These are phyloP conservation scores for Trichoderma asperellum DNA, from an alignment of 2,329 filamentous ascomycete species.

Conservation along the genomic window DNA sequence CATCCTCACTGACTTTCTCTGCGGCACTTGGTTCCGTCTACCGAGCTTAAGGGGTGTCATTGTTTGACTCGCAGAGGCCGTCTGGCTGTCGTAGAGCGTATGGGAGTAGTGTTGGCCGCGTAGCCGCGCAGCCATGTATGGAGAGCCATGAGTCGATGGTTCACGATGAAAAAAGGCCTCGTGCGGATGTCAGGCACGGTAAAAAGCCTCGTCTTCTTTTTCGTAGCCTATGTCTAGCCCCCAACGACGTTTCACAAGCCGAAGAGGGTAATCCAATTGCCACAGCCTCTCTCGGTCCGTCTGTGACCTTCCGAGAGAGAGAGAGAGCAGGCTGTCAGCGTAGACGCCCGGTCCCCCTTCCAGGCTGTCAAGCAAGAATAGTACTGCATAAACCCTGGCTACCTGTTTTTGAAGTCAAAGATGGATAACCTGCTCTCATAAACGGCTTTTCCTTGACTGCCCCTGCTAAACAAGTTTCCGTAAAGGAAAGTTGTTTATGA, in stretches of 20 bases:
- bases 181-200: neutral
- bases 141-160: neutral
- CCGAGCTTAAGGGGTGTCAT: neutral
- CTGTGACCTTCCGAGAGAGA: neutral
- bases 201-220: neutral
- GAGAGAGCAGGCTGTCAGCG: neutral
- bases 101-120: neutral
- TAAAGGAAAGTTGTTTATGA: neutral
- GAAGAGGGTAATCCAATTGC: neutral
- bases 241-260: neutral
- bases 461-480: neutral
- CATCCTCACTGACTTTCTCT: neutral
- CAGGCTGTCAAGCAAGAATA: neutral
- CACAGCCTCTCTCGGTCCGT: neutral
- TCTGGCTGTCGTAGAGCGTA: neutral
- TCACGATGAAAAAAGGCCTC: neutral
- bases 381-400: neutral
- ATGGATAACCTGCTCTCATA: neutral
- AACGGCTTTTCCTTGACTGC: neutral
- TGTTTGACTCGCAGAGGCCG: neutral
- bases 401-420: neutral
- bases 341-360: neutral
- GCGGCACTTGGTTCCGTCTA: constrained; percentile 14
- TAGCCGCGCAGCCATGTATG: neutral
- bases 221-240: neutral